Base-by-base conservation (phyloP, 768 basidiomycete genomes). In the Sporobolomyces pararoseus region DNA sequence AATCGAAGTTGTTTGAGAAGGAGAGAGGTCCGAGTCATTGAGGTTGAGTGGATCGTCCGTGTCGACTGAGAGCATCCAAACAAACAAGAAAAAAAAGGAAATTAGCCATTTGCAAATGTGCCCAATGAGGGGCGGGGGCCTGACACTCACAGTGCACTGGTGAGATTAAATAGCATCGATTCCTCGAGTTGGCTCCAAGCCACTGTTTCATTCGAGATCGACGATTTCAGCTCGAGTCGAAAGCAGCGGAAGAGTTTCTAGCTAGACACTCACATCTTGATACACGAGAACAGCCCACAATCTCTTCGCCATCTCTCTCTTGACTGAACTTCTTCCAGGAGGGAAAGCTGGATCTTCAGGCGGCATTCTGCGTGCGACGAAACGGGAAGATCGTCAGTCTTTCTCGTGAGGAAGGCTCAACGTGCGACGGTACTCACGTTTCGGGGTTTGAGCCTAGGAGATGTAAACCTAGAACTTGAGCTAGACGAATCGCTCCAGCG, bases 281-380 rank as follows among this genome's bases (percentile, higher is more conserved):
- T 71, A 74, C 2, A 74, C 70, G 23, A 74, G 67, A 2, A 71
- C 67, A 0, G 62, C 69, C 73, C 73, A 74, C 10, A 74, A 25
- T 21, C 73, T 47, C 46, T 74, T 74, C 12, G 66, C 69, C 66
- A 67, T 68, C 42, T 74, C 73, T 12, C 73, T 37, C 50, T 74
- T 74, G 46, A 74, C 31, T 52, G 53, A 57, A 63, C 70, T 74
- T 64, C 58, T 50, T 0, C 73, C 73, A 0, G 73, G 73, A 17
- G 73, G 73, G 25, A 65, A 74, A 0, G 73, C 73, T 3, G 70
- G 70, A 27, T 74, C 73, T 37, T 74, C 73, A 0, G 55, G 54
- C 23, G 73, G 73, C 73, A 74, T 74, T 7, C 63, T 72, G 63
- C n/a, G n/a, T n/a, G n/a, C n/a, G n/a, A n/a, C n/a, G n/a, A n/a